Base-by-base conservation (phyloP, 2,329 filamentous ascomycete species). In the Hypoxylon sp. region DNA sequence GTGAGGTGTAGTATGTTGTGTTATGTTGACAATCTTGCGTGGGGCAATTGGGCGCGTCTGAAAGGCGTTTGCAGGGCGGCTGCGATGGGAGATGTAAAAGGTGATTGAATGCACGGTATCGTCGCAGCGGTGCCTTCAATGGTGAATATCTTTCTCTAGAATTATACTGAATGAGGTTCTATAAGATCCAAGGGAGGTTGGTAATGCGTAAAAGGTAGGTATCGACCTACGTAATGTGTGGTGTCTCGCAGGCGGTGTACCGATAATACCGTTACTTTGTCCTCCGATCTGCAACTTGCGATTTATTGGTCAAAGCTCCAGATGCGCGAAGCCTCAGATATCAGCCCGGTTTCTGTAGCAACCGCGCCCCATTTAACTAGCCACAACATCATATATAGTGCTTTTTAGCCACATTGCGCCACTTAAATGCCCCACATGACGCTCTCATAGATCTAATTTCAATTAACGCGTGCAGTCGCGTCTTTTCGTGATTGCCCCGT, bases 401-500 rank as follows among this genome's bases (percentile, higher is more conserved):
- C 17, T 48, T 3, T 29, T 14, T 35, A 67, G 63, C 70, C 61
- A 70, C 67, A 66, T 19, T 42, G 51, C 68, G 67, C 70, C 70
- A 73, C 61, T 63, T 17, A 6, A 6, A 19, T 17, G 39, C 1
- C 48, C 47, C 47, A 56, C 24, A 33, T 44, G 14, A 5, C 19
- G n/a, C 31, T 31, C 3, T 31, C 35, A 22, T 26, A 19, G 24
- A 35, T 19, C 19, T 37, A 63, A 65, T 48, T 63, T 74, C 70
- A 76, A 74, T 76, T 76, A 73, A 76, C 75, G 74, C 75, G 75
- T 64, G 70, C 31, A 68, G 53, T 58, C 68, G 64, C 64, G 71
- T 67, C 51, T 35, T 35, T 3, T 57, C 52, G 37, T 42, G 54
- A 22, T 44, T 19, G 17, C 17, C 14, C 8, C 19, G 19, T 6